Evolutionary conservation across 257 asterid genomes (phyloP).

Genomic region (Salvia rosmarinus): DNA sequence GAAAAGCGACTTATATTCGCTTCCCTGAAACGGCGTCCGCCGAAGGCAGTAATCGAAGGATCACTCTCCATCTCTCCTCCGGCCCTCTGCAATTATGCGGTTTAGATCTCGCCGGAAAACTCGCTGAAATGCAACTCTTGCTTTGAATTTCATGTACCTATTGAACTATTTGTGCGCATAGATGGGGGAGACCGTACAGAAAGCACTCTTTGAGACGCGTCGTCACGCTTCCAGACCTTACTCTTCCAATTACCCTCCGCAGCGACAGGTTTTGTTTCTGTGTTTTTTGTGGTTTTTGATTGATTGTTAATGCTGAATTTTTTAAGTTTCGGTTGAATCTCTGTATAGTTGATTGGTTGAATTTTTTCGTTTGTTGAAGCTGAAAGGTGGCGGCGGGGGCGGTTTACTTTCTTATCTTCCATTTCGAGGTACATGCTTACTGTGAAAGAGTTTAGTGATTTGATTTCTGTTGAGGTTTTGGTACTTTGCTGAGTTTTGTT

Average conservation of each 20-base stretch:
- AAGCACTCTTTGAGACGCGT: conserved; percentile 67
- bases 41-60: not conserved
- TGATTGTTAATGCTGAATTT: conserved; percentile 13
- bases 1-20: conserved; percentile 19
- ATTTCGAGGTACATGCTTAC: conserved; percentile 63
- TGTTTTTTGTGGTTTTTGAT: not conserved
- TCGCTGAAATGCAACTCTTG: conserved; percentile 30
- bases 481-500: conserved; percentile 24
- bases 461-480: conserved; percentile 15
- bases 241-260: conserved; percentile 78
- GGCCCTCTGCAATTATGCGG: conserved; percentile 34
- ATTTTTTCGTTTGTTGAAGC: conserved; percentile 49
- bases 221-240: conserved; percentile 80
- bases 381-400: conserved; percentile 53
- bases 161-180: conserved; percentile 13
- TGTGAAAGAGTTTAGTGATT: not conserved
- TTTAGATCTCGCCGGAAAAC: conserved; percentile 43
- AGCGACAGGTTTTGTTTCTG: conserved; percentile 51
- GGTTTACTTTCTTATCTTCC: conserved; percentile 66
- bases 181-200: conserved; percentile 54
- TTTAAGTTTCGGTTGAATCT: conserved; percentile 25
- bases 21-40: conserved; percentile 22
- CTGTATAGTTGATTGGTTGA: conserved; percentile 25
- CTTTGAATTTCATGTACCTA: conserved; percentile 15
- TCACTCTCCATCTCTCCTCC: conserved; percentile 28